These are phyloP conservation scores for Neoscytalidium dimidiatum DNA, from an alignment of 2,329 filamentous ascomycete species.

Conservation along the genomic window DNA sequence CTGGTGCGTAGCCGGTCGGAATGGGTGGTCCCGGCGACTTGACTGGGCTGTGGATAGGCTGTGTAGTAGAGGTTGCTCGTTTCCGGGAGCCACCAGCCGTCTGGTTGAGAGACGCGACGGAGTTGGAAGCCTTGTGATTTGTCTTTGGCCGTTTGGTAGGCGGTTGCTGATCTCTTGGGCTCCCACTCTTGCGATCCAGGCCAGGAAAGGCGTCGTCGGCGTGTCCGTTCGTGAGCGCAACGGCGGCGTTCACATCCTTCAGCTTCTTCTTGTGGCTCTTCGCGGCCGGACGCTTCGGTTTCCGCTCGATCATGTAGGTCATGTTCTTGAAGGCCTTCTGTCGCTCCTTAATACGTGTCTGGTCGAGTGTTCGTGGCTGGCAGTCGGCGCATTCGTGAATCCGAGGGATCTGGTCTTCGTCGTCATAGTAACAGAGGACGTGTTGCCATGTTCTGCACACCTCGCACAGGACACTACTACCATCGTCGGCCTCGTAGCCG, in stretches of 20 bases:
- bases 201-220: slow-evolving; percentile 43
- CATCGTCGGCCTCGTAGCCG: slow-evolving; percentile 90
- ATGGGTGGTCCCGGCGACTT: slow-evolving; percentile 68
- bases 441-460: slow-evolving; percentile 97
- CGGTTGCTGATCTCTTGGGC: slow-evolving; percentile 57
- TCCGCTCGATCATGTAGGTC: slow-evolving; percentile 56
- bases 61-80: slow-evolving; percentile 55
- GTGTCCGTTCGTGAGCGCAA: slow-evolving; percentile 65
- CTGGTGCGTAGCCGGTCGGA: slow-evolving; percentile 63
- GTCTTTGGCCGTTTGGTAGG: slow-evolving; percentile 78
- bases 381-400: slow-evolving; percentile 90
- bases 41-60: slow-evolving; percentile 57
- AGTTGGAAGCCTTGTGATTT: slow-evolving; percentile 77
- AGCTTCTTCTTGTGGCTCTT: slow-evolving; percentile 89
- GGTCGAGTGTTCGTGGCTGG: slow-evolving; percentile 74
- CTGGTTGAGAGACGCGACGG: slow-evolving; percentile 67
- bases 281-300: slow-evolving; percentile 70
- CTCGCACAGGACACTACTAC: slow-evolving; percentile 96
- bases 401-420: slow-evolving; percentile 67
- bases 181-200: slow-evolving; percentile 50
- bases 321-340: slow-evolving; percentile 64
- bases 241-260: slow-evolving; percentile 63
- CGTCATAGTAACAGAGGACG: slow-evolving; percentile 93
- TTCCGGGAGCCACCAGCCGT: slow-evolving; percentile 65
- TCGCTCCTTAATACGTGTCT: slow-evolving; percentile 72